Percentiles rank a stretch among this genome's conserved stretches.
Conservation (phyloP, 495 filamentous ascomycete species). For the Penicillium herquei region DNA sequence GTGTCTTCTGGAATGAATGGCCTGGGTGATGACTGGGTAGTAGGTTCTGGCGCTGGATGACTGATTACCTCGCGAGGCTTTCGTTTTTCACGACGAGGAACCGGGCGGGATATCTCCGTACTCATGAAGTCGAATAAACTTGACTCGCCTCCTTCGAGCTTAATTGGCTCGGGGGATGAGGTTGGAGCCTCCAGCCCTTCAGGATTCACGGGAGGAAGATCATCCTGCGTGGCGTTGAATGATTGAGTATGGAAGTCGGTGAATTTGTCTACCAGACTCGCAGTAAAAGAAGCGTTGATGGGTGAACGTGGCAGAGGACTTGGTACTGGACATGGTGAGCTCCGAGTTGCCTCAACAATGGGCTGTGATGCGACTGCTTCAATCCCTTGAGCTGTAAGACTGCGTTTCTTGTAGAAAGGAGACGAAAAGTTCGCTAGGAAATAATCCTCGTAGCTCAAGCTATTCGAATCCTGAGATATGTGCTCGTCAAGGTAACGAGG, state of each 20-base stretch:
- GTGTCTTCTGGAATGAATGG: neutral
- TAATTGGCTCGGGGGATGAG: slow-evolving; percentile 6
- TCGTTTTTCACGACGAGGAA: neutral
- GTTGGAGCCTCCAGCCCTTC: neutral
- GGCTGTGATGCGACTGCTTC: slow-evolving; percentile 29
- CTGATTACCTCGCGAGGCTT: neutral
- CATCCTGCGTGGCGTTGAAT: slow-evolving; percentile 12
- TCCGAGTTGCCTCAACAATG: neutral
- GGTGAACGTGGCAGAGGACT: neutral
- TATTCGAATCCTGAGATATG: slow-evolving; percentile 13
- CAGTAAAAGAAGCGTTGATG: slow-evolving; percentile 23
- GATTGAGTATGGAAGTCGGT: slow-evolving; percentile 31
- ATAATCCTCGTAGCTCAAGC: slow-evolving; percentile 33
- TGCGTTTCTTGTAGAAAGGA: slow-evolving; percentile 38
- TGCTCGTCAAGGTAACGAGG: slow-evolving; percentile 30
- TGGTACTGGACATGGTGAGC: neutral
- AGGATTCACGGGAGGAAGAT: neutral
- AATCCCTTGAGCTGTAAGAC: slow-evolving; percentile 29
- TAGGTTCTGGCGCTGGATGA: neutral
- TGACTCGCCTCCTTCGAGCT: neutral
- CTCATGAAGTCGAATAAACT: neutral
- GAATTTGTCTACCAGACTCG: slow-evolving; percentile 29
- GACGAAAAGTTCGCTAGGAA: slow-evolving; percentile 26
- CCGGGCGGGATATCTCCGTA: neutral
- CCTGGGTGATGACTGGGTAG: no score